phyloP scores from a whole-genome alignment of 805 yeast genomes.

The Debaryomyces maramus region DNA sequence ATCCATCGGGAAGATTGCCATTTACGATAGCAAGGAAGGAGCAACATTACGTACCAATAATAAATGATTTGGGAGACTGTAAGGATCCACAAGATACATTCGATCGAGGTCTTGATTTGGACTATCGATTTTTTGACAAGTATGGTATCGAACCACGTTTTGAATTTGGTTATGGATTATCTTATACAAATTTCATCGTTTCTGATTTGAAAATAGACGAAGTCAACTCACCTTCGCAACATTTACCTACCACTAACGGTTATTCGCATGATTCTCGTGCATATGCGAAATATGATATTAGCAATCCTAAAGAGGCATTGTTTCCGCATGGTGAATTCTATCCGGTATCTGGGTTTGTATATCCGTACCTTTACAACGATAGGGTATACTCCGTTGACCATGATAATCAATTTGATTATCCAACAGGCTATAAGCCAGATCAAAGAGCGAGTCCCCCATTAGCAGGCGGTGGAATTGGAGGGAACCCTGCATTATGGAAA shows the following conservation, averaged over 20 bases:
- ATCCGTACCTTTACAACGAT: constrained; percentile 50
- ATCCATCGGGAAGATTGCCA: constrained; percentile 64
- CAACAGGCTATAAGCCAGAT: constrained; percentile 36
- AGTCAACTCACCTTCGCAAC: constrained; percentile 44
- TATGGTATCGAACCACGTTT: constrained; percentile 55
- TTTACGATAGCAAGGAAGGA: constrained; percentile 59
- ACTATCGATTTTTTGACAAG: constrained; percentile 59
- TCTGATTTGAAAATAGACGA: constrained; percentile 40
- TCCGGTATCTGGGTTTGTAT: constrained; percentile 56
- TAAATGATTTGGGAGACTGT: constrained; percentile 33
- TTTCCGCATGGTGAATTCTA: constrained; percentile 53
- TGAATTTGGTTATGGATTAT: constrained; percentile 63
- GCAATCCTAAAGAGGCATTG: constrained; percentile 54
- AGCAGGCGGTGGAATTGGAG: constrained; percentile 56
- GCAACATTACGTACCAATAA: constrained; percentile 46
- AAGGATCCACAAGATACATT: constrained; percentile 44
- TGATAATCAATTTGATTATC: constrained; percentile 39
- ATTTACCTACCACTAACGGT: constrained; percentile 46
- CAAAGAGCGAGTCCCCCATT: constrained; percentile 37
- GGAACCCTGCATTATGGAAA: constrained; percentile 62
- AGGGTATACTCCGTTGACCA: constrained; percentile 35
- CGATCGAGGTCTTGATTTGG: constrained; percentile 51
- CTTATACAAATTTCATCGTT: constrained; percentile 48
- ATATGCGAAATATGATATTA: constrained; percentile 24
- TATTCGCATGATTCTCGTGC: constrained; percentile 35